Percentiles rank a stretch among this genome's conserved stretches.
Conservation (phyloP, 805 yeast genomes). For the Kluyveromyces starmeri region DNA sequence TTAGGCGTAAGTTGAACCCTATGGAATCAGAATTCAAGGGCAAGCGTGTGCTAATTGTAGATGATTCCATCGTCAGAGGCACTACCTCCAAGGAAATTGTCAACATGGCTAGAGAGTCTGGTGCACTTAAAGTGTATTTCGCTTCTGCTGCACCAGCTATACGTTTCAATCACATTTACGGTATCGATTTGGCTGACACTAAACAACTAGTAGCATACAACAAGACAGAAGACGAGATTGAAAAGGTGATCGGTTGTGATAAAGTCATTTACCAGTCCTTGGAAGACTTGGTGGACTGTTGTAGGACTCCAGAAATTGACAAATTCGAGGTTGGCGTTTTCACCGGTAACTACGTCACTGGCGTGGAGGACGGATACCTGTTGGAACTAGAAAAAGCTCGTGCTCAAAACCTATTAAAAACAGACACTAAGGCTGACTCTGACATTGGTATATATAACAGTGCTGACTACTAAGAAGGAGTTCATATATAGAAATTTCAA, state of each 20-base stretch:
- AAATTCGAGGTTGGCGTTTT: constrained; percentile 94
- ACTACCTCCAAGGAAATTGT: constrained; percentile 95
- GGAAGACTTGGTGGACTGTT: constrained; percentile 75
- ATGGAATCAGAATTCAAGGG: constrained; percentile 88
- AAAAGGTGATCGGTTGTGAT: constrained; percentile 79
- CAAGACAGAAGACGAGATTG: constrained; percentile 65
- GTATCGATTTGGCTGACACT: constrained; percentile 94
- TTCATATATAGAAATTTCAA: too few species aligned
- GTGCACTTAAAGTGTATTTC: constrained; percentile 88
- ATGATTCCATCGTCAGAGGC: constrained; percentile 96
- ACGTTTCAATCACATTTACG: constrained; percentile 90
- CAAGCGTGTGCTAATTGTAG: constrained; percentile 80
- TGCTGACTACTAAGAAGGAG: constrained; percentile 46
- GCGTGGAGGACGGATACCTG: constrained; percentile 75
- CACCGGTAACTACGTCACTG: constrained; percentile 92
- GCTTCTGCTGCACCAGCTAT: constrained; percentile 99
- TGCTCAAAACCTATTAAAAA: constrained; percentile 58
- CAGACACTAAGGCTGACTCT: constrained; percentile 70
- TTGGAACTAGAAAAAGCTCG: constrained; percentile 75
- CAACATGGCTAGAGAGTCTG: constrained; percentile 97
- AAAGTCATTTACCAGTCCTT: constrained; percentile 80
- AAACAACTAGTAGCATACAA: constrained; percentile 86
- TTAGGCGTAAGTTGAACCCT: constrained; percentile 89
- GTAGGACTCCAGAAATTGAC: constrained; percentile 37
- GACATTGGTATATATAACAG: constrained; percentile 55